A percentile compares a stretch with the other conserved stretches of the same genome.
Evolutionary conservation across 345 rosid species (phyloP).

Genomic region (Angophora floribunda): DNA sequence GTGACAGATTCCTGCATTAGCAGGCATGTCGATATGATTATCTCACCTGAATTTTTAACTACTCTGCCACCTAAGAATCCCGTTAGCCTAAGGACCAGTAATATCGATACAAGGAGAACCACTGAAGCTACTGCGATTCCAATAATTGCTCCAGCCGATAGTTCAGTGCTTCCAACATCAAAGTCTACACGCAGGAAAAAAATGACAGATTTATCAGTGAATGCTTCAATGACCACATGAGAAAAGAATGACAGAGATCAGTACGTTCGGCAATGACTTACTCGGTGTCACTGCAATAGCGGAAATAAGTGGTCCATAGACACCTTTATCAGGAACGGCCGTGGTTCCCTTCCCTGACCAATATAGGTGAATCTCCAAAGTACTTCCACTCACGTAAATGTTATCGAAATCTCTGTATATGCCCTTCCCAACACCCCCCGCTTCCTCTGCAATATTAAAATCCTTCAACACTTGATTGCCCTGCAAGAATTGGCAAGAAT

Average conservation of each 20-base stretch:
- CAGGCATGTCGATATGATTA: too few relatives aligned
- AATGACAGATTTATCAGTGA: not conserved
- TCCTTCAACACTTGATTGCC: constrained; percentile 41
- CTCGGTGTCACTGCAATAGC: constrained; percentile 79
- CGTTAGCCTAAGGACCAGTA: too few relatives aligned
- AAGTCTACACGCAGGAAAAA: constrained; percentile 35
- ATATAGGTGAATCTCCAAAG: constrained; percentile 64
- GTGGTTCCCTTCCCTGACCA: constrained; percentile 94
- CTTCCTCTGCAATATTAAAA: constrained; percentile 57
- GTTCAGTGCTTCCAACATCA: constrained; percentile 37
- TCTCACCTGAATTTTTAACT: too few relatives aligned
- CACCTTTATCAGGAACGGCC: constrained; percentile 51
- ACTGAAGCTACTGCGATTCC: constrained; percentile 35
- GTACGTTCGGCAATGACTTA: constrained; percentile 11
- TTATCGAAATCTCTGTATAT: constrained; percentile 10
- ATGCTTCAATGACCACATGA: not conserved
- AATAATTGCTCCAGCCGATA: constrained; percentile 59
- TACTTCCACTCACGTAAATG: constrained; percentile 40
- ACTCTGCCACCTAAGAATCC: too few relatives aligned
- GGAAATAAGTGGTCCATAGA: constrained; percentile 86
- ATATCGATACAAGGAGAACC: too few relatives aligned
- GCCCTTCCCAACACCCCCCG: constrained; percentile 59
- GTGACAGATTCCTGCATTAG: too few relatives aligned
- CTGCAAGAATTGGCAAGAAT: constrained; percentile 14
- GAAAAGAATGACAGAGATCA: not conserved